These are phyloP conservation scores for Ascochyta viciae-villosae DNA, from an alignment of 2,329 filamentous ascomycete species.

Conservation along the genomic window DNA sequence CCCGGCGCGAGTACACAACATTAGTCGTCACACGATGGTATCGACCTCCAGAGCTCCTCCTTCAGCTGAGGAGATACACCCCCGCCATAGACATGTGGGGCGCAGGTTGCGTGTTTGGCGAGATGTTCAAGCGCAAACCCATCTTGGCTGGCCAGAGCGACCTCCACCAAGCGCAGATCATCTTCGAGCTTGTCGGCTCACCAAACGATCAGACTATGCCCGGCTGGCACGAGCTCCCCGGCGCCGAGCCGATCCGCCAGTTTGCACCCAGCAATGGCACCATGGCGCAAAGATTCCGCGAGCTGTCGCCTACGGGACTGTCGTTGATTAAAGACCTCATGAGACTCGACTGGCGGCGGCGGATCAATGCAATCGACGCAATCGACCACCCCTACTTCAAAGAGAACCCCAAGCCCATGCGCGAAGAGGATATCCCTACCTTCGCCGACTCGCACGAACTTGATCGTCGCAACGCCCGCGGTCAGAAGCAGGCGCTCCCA, in stretches of 20 bases:
- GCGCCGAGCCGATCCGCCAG: constrained; percentile 74
- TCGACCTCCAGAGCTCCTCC: constrained; percentile 86
- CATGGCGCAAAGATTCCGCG: constrained; percentile 75
- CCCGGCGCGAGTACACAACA: constrained; percentile 90
- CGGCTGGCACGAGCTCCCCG: constrained; percentile 82
- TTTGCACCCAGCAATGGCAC: constrained; percentile 69
- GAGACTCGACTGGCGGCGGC: constrained; percentile 84
- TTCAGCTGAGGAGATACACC: constrained; percentile 91
- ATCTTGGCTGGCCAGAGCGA: constrained; percentile 92
- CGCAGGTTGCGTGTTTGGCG: constrained; percentile 97
- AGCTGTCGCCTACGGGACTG: constrained; percentile 75
- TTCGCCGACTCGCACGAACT: constrained; percentile 97
- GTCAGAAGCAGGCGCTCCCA: constrained; percentile 81
- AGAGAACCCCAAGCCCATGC: constrained; percentile 76
- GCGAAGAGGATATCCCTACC: constrained; percentile 83
- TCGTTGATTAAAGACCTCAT: constrained; percentile 83
- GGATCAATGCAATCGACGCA: constrained; percentile 93
- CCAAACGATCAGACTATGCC: constrained; percentile 94
- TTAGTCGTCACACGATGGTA: constrained; percentile 98
- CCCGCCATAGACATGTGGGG: constrained; percentile 98
- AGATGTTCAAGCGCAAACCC: constrained; percentile 94
- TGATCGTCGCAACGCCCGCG: constrained; percentile 89
- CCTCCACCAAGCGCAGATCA: constrained; percentile 86
- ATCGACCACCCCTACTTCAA: constrained; percentile 92
- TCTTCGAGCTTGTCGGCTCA: constrained; percentile 90